Base-by-base conservation (phyloP, 176 grass and related monocot genomes). In the Dactylis glomerata region DNA sequence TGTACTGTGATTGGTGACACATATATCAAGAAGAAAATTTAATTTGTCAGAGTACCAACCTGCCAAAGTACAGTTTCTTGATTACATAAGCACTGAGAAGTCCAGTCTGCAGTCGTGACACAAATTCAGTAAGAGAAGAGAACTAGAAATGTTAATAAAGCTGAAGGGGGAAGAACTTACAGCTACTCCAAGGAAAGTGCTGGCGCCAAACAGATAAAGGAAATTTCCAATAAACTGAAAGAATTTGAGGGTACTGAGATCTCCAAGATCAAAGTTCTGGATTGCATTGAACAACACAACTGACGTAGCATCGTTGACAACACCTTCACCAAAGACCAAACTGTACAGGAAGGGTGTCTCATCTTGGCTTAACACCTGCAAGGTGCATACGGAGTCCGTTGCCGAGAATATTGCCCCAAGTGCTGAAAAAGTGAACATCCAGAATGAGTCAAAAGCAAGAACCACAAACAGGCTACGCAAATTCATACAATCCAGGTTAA, bases 271-370 rank as follows among this genome's bases (percentile, higher is more conserved):
- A 75, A 97, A 91, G 45, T 90, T 93, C 28, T 94, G 92, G 75
- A 97, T 91, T 45, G 95, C 92, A 70, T 97, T 97, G 83, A 97
- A 97, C 42, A 97, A 82, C 79, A 97, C 95, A 46, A 97, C 82
- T 30, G 95, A 97, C 14, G 95, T 97, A n/a, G 95, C 95, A 82
- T 97, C 95, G 80, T 97, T 97, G 37, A 97, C 95, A 78, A 97
- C 95, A 66, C 95, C 95, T 89, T 97, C 95, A 79, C 95, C 95
- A 85, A 97, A 97, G 47, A 97, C 95, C 71, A 97, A 76, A 68
- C 95, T 97, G 86, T 97, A 97, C 37, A 97, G 87, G 40, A 97
- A 91, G 37, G 95, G 95, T 41, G 95, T 97, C 24, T 97, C 95
- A 45, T 97, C 95, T 87, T 97, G 95, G 69, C 68, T 92, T 75